phyloP scores from a whole-genome alignment of 169 alveolate species.

The Eimeria necatrix region DNA sequence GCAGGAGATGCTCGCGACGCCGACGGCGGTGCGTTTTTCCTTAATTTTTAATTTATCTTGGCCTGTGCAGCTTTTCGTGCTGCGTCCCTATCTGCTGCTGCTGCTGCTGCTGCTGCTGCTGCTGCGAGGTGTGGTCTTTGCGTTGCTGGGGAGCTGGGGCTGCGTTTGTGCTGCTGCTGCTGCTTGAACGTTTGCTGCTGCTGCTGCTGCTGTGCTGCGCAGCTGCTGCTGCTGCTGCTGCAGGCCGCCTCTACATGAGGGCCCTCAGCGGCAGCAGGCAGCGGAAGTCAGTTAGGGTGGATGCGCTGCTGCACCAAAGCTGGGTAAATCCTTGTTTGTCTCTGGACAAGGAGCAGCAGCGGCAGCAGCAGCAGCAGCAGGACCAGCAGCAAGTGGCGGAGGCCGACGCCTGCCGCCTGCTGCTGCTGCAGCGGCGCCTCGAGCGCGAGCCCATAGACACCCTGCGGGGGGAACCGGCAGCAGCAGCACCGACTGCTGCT shows the following conservation, averaged over 20 bases:
- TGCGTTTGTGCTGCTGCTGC: slow-evolving; percentile 6
- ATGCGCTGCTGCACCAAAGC: slow-evolving; percentile 72
- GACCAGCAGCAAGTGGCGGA: slow-evolving; percentile 54
- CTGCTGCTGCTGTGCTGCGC: neutral
- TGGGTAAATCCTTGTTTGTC: slow-evolving; percentile 49
- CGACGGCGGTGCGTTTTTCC: slow-evolving; percentile 38
- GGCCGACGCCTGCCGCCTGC: slow-evolving; percentile 55
- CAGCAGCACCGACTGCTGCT: slow-evolving; percentile 15
- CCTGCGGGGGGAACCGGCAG: slow-evolving; percentile 8
- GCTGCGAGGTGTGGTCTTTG: neutral
- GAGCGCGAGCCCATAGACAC: neutral
- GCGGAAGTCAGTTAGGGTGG: slow-evolving; percentile 42
- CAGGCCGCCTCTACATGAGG: slow-evolving; percentile 68
- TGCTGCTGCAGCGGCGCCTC: slow-evolving; percentile 68
- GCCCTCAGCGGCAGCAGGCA: slow-evolving; percentile 63
- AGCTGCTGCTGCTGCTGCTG: slow-evolving; percentile 55
- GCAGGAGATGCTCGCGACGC: slow-evolving; percentile 24
- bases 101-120: slow-evolving; percentile 39
- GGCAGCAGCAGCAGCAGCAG: slow-evolving; percentile 53
- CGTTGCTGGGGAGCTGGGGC: neutral
- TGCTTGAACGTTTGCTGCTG: neutral
- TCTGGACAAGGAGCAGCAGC: slow-evolving; percentile 52
- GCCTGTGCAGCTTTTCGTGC: neutral
- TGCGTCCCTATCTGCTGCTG: neutral
- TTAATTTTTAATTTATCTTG: neutral